Evolutionary conservation across 2,329 filamentous ascomycete genomes (phyloP), one percentile per base, ranked within the genome.

Genomic region (Cercospora canescens): DNA sequence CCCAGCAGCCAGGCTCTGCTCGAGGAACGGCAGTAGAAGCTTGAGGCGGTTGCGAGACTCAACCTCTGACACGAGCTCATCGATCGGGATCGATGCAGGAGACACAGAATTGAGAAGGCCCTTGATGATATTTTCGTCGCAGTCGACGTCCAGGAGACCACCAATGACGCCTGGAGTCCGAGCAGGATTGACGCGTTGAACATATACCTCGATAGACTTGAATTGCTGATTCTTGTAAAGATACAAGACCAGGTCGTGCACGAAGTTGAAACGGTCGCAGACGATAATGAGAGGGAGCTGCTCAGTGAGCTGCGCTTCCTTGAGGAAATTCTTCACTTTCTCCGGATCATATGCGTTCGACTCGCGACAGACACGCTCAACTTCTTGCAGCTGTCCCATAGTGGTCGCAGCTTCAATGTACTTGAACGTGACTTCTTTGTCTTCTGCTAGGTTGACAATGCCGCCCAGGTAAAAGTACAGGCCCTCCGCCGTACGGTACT

Each of bases 171-270:
- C 91, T 5, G 95, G 95, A 6, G 96, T 95, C 73, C 95, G 86
- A 16, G 90, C 85, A 6, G 95, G 94, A 82, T 99, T 99, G 73
- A 99, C 94, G 52, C 93, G 91, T 84, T 99, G 95, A 30, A 99
- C 95, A 74, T 99, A 99, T 9, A 96, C 90, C 82, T 99, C 95
- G 71, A 99, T 99, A 1, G 95, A 97, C 83, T 96, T 93, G 87
- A 97, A 99, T 77, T 98, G 94, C 81, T 99, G 94, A 81, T 96
- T 96, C 85, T 98, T 95, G 84, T 99, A 99, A 8, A 99, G 88
- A 81, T 95, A 97, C 24, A 99, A 87, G 52, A 99, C 93, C 76
- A 99, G 82, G 76, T 99, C 95, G 76, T 99, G 95, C 48, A 98
- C 93, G 76, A 99, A 97, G 83, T 98, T 96, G 87, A 96, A 97